Conservation (phyloP, 1,139 yeast genomes). For the Lodderomyces elongisporus region DNA sequence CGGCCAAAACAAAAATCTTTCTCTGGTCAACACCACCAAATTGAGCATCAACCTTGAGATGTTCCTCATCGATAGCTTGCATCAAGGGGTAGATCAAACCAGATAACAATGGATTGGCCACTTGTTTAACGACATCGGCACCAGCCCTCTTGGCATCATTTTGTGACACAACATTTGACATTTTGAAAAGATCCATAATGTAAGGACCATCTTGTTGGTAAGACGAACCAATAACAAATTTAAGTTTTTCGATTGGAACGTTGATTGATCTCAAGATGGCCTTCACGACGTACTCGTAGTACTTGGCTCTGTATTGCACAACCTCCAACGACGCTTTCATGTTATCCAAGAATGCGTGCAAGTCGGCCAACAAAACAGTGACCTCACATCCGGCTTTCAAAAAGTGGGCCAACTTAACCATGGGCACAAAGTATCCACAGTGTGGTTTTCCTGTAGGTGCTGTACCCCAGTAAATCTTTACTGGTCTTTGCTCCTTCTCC, state of each 20-base stretch:
- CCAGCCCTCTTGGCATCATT: constrained; percentile 99
- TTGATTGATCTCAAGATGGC: constrained; percentile 79
- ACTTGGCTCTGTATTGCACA: constrained; percentile 81
- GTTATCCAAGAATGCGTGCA: constrained; percentile 95
- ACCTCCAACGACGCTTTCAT: constrained; percentile 98
- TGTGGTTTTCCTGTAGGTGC: constrained; percentile 90
- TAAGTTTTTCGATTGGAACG: constrained; percentile 85
- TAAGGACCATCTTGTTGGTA: constrained; percentile 77
- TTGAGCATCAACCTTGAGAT: constrained; percentile 85
- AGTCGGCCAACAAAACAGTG: constrained; percentile 87
- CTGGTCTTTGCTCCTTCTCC: constrained; percentile 74
- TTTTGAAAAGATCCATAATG: constrained; percentile 82
- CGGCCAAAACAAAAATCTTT: constrained; percentile 95
- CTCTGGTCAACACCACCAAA: constrained; percentile 99
- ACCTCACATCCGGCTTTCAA: constrained; percentile 95
- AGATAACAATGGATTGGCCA: constrained; percentile 83
- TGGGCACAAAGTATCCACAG: constrained; percentile 97
- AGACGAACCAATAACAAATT: constrained; percentile 80
- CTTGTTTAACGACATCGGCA: constrained; percentile 99
- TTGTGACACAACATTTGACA: constrained; percentile 80
- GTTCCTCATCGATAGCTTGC: constrained; percentile 98
- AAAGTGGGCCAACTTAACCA: constrained; percentile 94
- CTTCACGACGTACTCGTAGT: constrained; percentile 79
- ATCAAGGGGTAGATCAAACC: constrained; percentile 96
- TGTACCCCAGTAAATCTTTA: constrained; percentile 90